Conservation (phyloP, 768 basidiomycete species). For the Sutorius australiensis region DNA sequence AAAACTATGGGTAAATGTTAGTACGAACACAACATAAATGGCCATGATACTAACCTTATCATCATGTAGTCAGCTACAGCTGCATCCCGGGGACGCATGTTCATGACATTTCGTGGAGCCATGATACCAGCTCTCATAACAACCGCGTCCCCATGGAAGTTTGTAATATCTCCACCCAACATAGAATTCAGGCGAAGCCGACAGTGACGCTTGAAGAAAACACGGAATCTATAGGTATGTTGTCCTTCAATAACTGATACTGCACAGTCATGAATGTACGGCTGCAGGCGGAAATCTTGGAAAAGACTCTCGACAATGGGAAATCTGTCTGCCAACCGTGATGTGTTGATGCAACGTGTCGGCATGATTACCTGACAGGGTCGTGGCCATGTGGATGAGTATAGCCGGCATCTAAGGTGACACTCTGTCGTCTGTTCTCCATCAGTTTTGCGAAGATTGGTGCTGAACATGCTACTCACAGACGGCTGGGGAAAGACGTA, state of each 20-base stretch:
- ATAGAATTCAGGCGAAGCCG: not conserved
- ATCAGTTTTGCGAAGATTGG: not conserved
- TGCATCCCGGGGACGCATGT: too few species aligned
- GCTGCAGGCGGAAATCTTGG: conserved; percentile 2
- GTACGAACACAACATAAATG: not conserved
- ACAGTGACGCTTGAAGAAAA: conserved; percentile 11
- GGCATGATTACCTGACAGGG: conserved; percentile 1
- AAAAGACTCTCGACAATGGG: conserved; percentile 4
- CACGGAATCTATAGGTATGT: conserved; percentile 1
- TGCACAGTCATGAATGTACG: conserved; percentile 9
- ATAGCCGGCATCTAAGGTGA: conserved; percentile 3
- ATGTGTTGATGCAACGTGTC: not conserved
- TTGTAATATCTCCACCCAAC: not conserved
- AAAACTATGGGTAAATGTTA: not conserved
- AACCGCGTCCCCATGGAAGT: conserved; percentile 1
- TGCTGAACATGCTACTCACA: not conserved
- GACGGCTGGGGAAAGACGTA: not conserved
- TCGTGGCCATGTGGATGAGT: not conserved
- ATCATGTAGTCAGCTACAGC: too few species aligned
- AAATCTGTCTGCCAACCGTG: not conserved
- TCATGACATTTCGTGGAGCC: too few species aligned
- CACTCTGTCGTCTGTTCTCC: not conserved
- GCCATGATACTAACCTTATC: too few species aligned
- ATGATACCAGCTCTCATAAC: conserved; percentile 3
- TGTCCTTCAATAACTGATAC: not conserved